These are phyloP conservation scores for Zalaria sp. DNA, from an alignment of 2,329 filamentous ascomycete genomes.

Conservation along the genomic window DNA sequence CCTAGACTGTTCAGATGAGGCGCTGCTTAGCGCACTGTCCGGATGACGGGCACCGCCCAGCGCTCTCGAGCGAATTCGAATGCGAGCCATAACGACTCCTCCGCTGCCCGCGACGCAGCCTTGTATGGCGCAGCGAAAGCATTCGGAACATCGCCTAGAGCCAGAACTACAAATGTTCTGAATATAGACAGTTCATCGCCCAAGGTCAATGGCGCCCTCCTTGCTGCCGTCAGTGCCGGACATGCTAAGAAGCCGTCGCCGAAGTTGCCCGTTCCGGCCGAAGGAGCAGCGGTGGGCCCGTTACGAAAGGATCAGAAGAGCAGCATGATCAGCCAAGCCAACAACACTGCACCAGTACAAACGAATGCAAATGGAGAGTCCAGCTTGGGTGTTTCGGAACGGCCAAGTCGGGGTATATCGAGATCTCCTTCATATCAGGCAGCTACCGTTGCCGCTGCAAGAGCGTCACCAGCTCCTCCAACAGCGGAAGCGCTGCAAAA, in stretches of 20 bases:
- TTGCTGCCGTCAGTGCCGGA: not conserved
- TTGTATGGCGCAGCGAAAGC: not conserved
- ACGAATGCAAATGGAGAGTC: no score
- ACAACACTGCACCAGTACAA: no score
- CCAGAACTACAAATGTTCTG: no score
- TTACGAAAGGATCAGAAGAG: no score
- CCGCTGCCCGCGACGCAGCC: not conserved
- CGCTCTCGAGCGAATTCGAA: not conserved
- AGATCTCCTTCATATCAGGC: conserved; percentile 15
- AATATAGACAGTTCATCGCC: no score
- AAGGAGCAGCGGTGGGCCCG: no score
- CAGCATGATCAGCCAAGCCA: no score
- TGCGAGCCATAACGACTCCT: not conserved
- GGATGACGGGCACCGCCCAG: not conserved
- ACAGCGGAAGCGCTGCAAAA: not conserved
- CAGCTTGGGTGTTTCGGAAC: no score
- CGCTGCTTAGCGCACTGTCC: no score
- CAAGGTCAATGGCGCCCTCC: not conserved
- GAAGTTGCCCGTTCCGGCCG: no score
- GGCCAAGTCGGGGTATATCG: not conserved
- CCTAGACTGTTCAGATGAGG: no score
- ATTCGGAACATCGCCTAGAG: not conserved
- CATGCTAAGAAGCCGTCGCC: not conserved
- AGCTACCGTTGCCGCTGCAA: conserved; percentile 14
- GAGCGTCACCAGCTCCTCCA: conserved; percentile 7